phyloP scores from a whole-genome alignment of 129 eudicot genomes.

The Tagetes patula region DNA sequence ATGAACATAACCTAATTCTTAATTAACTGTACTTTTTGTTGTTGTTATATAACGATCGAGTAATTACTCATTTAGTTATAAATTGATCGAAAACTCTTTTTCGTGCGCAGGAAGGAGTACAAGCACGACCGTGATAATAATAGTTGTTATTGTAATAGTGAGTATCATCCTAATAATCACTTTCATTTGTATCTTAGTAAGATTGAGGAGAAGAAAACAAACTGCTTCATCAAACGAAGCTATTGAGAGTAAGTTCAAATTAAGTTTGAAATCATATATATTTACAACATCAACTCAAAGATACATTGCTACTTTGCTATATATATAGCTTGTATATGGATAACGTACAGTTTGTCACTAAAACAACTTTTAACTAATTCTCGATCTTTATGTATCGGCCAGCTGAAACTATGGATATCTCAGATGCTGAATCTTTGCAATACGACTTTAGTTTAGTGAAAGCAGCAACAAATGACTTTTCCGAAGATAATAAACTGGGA shows the following conservation, averaged over 20 bases:
- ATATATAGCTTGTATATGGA: no score
- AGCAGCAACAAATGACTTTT: constrained; percentile 6
- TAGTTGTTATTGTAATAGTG: neutral
- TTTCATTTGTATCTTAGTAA: neutral
- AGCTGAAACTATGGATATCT: neutral
- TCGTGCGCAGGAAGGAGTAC: neutral
- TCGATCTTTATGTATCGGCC: neutral
- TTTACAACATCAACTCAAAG: neutral
- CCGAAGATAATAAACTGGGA: constrained; percentile 2
- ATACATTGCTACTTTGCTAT: neutral
- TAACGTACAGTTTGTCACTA: neutral
- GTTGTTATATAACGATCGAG: no score
- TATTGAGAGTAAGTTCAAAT: neutral
- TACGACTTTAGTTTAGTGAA: constrained; percentile 2
- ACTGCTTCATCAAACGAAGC: neutral
- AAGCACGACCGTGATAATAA: neutral
- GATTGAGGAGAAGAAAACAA: neutral
- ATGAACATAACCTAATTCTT: no score
- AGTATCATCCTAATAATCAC: neutral
- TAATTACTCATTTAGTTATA: no score
- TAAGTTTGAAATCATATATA: neutral
- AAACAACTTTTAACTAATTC: neutral
- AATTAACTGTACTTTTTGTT: no score
- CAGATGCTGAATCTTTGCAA: neutral
- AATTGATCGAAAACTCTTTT: neutral